phyloP scores from a whole-genome alignment of 345 rosid species.

The Balakata baccata region DNA sequence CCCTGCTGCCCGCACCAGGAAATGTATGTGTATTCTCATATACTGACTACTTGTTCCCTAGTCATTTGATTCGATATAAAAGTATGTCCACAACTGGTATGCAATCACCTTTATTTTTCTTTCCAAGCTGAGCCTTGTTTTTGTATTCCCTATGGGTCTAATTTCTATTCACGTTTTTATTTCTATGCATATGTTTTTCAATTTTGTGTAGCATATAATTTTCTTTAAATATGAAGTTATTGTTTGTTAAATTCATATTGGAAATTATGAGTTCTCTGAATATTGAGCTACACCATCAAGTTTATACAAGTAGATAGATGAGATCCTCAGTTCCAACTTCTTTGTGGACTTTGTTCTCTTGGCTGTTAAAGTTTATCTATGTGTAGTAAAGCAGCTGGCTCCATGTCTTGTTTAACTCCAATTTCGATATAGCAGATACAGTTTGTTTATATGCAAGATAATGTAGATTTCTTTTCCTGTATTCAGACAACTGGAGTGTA shows the following conservation, averaged over 20 bases:
- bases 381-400: background rate
- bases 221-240: no score
- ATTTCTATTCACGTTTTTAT: background rate
- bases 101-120: background rate
- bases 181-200: background rate
- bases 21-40: slow-evolving; percentile 40
- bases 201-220: background rate
- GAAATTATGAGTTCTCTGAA: background rate
- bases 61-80: background rate
- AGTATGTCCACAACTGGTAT: background rate
- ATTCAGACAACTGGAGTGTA: slow-evolving; percentile 89
- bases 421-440: background rate
- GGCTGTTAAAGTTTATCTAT: background rate
- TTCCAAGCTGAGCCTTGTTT: background rate
- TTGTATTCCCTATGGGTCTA: background rate
- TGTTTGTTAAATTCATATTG: background rate
- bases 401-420: background rate
- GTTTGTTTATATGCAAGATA: background rate
- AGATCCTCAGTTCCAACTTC: background rate
- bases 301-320: background rate
- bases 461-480: background rate
- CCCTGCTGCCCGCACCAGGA: slow-evolving; percentile 99
- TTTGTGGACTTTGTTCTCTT: background rate
- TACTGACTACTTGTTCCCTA: background rate
- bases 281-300: background rate